Base-by-base conservation (phyloP, 2,329 filamentous ascomycete species). In the Penicillium sp. region DNA sequence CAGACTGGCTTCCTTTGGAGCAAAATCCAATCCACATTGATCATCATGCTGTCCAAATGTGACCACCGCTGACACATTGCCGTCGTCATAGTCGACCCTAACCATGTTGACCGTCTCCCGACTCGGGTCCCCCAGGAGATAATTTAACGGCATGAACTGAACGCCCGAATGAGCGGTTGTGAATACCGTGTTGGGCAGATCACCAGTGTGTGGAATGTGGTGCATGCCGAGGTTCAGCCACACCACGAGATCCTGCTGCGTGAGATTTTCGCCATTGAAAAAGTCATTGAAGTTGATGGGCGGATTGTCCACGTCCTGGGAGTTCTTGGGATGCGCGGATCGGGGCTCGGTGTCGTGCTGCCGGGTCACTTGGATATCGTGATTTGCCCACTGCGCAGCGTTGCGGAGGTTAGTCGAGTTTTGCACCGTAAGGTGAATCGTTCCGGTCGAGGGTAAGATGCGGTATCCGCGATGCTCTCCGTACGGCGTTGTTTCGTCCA, bases 191-290 rank as follows among this genome's bases (percentile, higher is more conserved):
- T 77, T 77, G 13, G 76, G 76, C 9, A 79, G 54, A 48, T 77
- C 75, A 14, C 68, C 70, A 2, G 75, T 73, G 50, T 76, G 71
- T 7, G 77, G 73, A n/a, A 78, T 59, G 52, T 80, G 77, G 50
- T 80, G 76, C 72, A 76, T 79, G 11, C 77, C 77, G 6, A 76
- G 51, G 41, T 76, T 79, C 43, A 79, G 66, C 69, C 72, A 79
- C 9, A 79, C 37, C 2, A 78, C 75, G 8, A 33, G 30, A 20
- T 33, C 30, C 7, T 33, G 8, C 30, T 33, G 15, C 15, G 9
- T n/a, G 17, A 33, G 15, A 33, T 33, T n/a, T 17, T 33, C 30
- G 16, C 18, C 30, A 11, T 33, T 20, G 9, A 33, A 20, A 11
- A 18, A 33, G 4, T 33, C 9, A n/a, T 20, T 13, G 18, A 33